Base-by-base conservation (phyloP, 768 basidiomycete genomes). In the Mycena rosella region DNA sequence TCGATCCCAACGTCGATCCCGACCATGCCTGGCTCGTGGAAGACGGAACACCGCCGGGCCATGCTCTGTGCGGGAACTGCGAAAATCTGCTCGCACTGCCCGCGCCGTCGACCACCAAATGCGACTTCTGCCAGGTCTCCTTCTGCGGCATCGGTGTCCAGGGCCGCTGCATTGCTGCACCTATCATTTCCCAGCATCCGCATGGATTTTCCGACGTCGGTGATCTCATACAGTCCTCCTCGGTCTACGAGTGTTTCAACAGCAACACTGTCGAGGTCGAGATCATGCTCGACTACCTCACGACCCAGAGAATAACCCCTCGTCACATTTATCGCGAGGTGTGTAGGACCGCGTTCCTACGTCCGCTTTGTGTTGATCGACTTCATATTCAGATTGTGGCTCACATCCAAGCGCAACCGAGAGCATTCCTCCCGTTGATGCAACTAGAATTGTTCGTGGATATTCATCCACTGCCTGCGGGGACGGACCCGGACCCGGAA, bases 141-240 rank as follows among this genome's bases (percentile, higher is more conserved):
- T 95, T 95, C 77, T 96, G 94, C 74, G 94, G 94, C 13, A 88
- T 96, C 65, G 87, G 87, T 53, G 86, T 96, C 26, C 92, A 88
- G 62, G 87, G 86, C 18, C 89, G 94, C 53, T 96, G 94, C 75
- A 75, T 84, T 52, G 91, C 93, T 1, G 77, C 85, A 20, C 81
- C 86, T 17, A 76, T 95, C 15, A 64, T 78, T 24, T 74, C 82
- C 0, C 92, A 93, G 69, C 87, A 92, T 18, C 93, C 90, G 2
- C 90, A 94, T 63, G 89, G 86, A 29, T 80, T 95, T 76, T 79
- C 82, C 15, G 91, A 89, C 67, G 75, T 94, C 22, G 78, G 86
- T n/a, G 94, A 96, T 76, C 83, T 96, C 54, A 90, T 96, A 44
- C 88, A 92, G 76, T 92, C 90, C 29, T 77, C 88, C 0, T 90